These are phyloP conservation scores for Martensiomyces pterosporus DNA, from an alignment of 192 early-diverging fungal genomes.

Conservation along the genomic window DNA sequence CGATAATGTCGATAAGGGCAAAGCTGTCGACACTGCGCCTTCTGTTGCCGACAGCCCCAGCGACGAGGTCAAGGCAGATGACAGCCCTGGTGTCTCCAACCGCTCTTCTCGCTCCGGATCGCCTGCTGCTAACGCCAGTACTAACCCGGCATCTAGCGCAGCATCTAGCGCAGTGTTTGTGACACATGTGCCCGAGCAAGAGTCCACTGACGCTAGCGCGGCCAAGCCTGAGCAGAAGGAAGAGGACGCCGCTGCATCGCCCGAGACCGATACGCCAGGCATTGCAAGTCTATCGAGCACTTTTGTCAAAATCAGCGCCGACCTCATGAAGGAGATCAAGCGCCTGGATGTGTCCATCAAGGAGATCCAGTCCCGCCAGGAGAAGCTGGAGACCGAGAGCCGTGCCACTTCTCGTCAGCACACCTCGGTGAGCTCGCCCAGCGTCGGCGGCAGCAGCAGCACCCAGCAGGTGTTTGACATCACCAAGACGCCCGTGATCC, in stretches of 20 bases:
- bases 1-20: no score
- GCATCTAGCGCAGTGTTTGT: conserved; percentile 1
- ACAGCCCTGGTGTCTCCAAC: background rate
- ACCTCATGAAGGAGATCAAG: conserved; percentile 42
- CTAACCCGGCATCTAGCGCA: background rate
- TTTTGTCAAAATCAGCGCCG: conserved; percentile 42
- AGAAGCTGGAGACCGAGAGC: conserved; percentile 21
- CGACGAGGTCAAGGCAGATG: background rate
- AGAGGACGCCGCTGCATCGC: background rate
- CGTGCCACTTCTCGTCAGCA: background rate
- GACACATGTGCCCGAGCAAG: background rate
- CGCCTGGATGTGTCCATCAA: conserved; percentile 37
- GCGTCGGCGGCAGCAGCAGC: conserved; percentile 3
- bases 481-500: conserved; percentile 5
- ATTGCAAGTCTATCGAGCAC: conserved; percentile 29
- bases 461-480: conserved; percentile 15
- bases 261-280: conserved; percentile 5
- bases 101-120: background rate
- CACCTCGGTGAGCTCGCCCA: no score
- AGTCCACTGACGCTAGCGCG: background rate
- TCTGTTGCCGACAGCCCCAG: background rate
- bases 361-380: conserved; percentile 37
- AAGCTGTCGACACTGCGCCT: background rate
- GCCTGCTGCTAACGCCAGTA: background rate
- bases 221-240: background rate